A percentile compares a stretch with the other conserved stretches of the same genome.
These are phyloP conservation scores for Corchorus olitorius DNA, from an alignment of 345 rosid species.

Conservation along the genomic window DNA sequence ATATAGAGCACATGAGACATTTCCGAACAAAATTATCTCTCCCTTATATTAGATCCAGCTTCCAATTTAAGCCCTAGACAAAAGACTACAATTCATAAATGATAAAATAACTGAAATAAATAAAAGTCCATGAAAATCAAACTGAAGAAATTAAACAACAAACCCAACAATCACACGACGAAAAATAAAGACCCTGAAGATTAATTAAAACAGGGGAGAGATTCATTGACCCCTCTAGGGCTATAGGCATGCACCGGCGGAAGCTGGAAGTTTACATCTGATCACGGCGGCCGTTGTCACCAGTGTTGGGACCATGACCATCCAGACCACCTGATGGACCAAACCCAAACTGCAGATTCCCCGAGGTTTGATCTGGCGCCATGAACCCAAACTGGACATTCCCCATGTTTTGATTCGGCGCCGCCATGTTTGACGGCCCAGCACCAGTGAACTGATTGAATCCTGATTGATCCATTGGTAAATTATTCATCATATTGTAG, in stretches of 20 bases:
- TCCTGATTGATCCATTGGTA: not conserved
- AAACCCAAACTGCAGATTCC: not conserved
- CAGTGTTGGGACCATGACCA: not conserved
- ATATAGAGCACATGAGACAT: too few species aligned
- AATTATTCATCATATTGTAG: not conserved
- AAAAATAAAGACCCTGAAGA: not conserved
- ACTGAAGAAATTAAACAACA: not conserved
- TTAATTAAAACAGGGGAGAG: not conserved
- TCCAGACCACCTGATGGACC: too few species aligned
- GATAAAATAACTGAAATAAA: too few species aligned
- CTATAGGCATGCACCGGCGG: too few species aligned
- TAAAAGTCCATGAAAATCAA: conserved; percentile 1
- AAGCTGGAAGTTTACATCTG: not conserved
- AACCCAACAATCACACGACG: not conserved
- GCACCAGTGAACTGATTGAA: not conserved
- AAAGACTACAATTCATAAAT: not conserved
- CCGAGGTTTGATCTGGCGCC: not conserved
- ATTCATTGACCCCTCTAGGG: not conserved
- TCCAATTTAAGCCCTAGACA: not conserved
- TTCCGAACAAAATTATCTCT: not conserved
- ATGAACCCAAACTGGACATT: not conserved
- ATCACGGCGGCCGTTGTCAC: not conserved
- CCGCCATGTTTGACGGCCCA: not conserved
- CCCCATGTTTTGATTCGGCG: not conserved
- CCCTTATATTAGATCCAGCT: not conserved